Evolutionary conservation across 805 yeast genomes (phyloP).

Genomic region (Jamesozyma lodderae): DNA sequence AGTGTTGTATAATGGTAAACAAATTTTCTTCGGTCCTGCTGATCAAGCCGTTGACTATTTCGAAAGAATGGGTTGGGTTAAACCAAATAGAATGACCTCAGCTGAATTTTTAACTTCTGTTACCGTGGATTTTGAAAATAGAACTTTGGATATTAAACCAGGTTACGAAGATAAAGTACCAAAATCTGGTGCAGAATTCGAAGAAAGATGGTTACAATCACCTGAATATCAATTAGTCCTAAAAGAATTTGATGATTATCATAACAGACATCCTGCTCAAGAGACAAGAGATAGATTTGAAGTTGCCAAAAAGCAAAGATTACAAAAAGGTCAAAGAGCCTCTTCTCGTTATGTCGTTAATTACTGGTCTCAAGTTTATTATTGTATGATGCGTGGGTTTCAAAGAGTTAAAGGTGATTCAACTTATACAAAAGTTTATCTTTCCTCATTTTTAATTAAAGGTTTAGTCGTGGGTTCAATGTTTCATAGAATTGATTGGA

Average conservation of each 20-base stretch:
- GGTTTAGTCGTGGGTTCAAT: conserved; percentile 54
- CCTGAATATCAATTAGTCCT: conserved; percentile 39
- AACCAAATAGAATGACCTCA: conserved; percentile 57
- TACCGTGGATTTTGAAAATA: conserved; percentile 53
- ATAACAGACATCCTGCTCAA: conserved; percentile 35
- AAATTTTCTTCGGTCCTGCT: conserved; percentile 51
- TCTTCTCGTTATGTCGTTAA: conserved; percentile 37
- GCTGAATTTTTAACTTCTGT: conserved; percentile 60
- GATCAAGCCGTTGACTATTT: conserved; percentile 46
- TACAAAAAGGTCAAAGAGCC: conserved; percentile 32
- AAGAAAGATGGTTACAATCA: conserved; percentile 50
- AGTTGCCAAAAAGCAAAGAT: conserved; percentile 36
- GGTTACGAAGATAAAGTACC: conserved; percentile 49
- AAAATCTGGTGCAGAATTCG: conserved; percentile 47
- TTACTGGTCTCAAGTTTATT: conserved; percentile 41
- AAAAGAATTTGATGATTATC: conserved; percentile 34
- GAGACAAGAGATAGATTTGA: conserved; percentile 34
- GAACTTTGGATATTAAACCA: conserved; percentile 35
- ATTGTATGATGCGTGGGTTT: conserved; percentile 46
- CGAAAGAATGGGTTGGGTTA: conserved; percentile 50
- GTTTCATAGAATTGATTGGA: conserved; percentile 40
- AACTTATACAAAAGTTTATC: conserved; percentile 42
- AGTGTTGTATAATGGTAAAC: conserved; percentile 51
- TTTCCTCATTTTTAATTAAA: conserved; percentile 46
- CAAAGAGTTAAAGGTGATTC: conserved; percentile 49